Base-by-base conservation (phyloP, 192 early-diverging fungal genomes). In the Obelidium mucronatum region DNA sequence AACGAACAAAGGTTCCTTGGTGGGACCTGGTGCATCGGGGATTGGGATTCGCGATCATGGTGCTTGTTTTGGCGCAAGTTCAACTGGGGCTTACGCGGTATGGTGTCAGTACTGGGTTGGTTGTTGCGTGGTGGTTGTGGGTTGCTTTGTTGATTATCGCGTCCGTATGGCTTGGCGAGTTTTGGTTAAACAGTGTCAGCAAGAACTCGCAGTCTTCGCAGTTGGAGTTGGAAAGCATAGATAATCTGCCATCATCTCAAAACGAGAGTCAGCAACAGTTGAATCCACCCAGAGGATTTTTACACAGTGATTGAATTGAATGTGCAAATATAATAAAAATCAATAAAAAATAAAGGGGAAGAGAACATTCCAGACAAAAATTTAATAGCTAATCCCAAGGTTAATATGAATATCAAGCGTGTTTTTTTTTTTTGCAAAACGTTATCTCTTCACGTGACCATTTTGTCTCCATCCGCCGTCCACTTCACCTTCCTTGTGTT, bases 1-100 rank as follows among this genome's bases (percentile, higher is more conserved):
- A 79, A 4, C 54, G 82, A 28, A 64, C 35, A 5, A 2, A 15
- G 24, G 68, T 79, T 22, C 82, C 82, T 28, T 81, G 79, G 79
- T 81, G 74, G 74, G 82, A 84, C 54, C 58, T 59, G 26, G 33
- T 77, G 42, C 82, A 83, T 74, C 81, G 79, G 79, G 22, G 3
- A 28, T 1, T 51, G 44, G 67, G 67, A 40, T 24, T 39, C 19
- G 13, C 28, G 8, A 33, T 69, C 8, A 40, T 24, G 19, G 28
- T 69, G 0, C 28, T 36, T 52, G 67, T 40, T 22, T n/a, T 69
- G 22, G 67, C 44, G 1, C 67, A 69, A 30, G 31, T 69, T 8
- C 67, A 69, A n/a, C 48, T 69, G 17, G 67, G 67, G 26, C 36
- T 69, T 6, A 26, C n/a, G 11, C 19, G 22, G 67, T 26, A 28